Conservation (phyloP, 108 stramenopile species). For the Cyclotella distinguenda region DNA sequence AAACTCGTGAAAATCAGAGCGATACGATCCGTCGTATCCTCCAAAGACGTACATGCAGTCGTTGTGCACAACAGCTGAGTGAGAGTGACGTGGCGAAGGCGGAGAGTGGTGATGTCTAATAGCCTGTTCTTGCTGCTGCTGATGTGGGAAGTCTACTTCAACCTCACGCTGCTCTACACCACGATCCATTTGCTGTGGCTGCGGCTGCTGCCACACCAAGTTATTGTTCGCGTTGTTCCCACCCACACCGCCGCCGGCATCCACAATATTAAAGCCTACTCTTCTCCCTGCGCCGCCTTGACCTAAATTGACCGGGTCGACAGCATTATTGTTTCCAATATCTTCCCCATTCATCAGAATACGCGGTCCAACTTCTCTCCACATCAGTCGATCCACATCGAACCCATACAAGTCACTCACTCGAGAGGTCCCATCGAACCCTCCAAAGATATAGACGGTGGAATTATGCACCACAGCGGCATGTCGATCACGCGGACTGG, state of each 20-base stretch:
- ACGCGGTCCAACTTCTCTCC: conserved; percentile 70
- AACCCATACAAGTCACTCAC: conserved; percentile 91
- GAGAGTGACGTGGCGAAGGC: conserved; percentile 93
- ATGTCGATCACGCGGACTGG: conserved; percentile 89
- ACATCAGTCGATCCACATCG: conserved; percentile 74
- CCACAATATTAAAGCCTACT: conserved; percentile 15
- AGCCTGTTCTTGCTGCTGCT: not conserved
- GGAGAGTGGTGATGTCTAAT: conserved; percentile 35
- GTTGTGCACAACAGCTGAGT: conserved; percentile 88
- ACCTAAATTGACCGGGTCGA: not conserved
- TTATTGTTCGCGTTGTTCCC: conserved; percentile 1
- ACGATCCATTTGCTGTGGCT: not conserved
- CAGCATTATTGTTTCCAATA: not conserved
- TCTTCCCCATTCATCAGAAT: not conserved
- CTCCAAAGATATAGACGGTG: conserved; percentile 89
- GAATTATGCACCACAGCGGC: conserved; percentile 76
- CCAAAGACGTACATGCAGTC: conserved; percentile 89
- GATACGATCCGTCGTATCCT: conserved; percentile 93
- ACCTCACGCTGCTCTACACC: not conserved
- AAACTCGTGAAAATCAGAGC: conserved; percentile 89
- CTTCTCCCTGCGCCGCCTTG: not conserved
- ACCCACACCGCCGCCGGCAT: conserved; percentile 36
- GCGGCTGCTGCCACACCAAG: conserved; percentile 2
- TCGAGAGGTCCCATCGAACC: conserved; percentile 87
- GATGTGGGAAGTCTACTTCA: conserved; percentile 10